phyloP scores from a whole-genome alignment of 768 basidiomycete species.

The Kwoniella bestiolae region DNA sequence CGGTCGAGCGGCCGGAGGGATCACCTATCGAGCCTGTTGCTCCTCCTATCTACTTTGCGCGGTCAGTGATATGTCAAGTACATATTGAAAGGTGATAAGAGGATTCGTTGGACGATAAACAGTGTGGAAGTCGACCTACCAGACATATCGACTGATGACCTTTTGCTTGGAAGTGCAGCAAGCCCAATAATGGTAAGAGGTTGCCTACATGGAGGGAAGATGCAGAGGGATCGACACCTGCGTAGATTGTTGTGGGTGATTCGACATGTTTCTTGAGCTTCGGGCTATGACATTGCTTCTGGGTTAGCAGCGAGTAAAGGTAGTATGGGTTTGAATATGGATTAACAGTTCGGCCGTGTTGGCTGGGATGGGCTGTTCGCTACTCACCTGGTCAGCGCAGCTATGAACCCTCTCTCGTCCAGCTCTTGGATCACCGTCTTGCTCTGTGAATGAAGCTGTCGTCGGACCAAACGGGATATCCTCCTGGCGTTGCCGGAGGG shows the following conservation, averaged over 20 bases:
- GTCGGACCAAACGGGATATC: neutral
- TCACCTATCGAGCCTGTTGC: slow-evolving; percentile 97
- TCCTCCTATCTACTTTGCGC: slow-evolving; percentile 98
- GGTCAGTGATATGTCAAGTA: too few relatives aligned
- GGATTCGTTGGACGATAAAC: neutral
- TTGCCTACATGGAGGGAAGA: slow-evolving; percentile 90
- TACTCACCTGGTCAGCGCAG: slow-evolving; percentile 54
- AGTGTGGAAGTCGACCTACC: slow-evolving; percentile 62
- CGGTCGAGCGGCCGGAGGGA: slow-evolving; percentile 84
- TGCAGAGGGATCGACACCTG: slow-evolving; percentile 92
- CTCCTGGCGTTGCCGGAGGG: too few relatives aligned
- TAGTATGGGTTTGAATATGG: too few relatives aligned
- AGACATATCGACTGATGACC: slow-evolving; percentile 84
- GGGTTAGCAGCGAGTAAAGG: too few relatives aligned
- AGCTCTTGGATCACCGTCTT: slow-evolving; percentile 45
- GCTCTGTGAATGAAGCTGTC: neutral
- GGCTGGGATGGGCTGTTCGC: too few relatives aligned
- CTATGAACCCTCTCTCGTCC: slow-evolving; percentile 51
- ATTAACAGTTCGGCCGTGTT: too few relatives aligned
- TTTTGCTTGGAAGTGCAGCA: slow-evolving; percentile 84
- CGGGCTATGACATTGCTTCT: too few relatives aligned
- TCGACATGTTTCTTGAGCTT: slow-evolving; percentile 42
- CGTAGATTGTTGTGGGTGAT: slow-evolving; percentile 66
- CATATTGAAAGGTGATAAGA: neutral
- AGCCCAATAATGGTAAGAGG: slow-evolving; percentile 79